Evolutionary conservation across 176 grass and related monocot species (phyloP).

Genomic region (Eleusine coracana): DNA sequence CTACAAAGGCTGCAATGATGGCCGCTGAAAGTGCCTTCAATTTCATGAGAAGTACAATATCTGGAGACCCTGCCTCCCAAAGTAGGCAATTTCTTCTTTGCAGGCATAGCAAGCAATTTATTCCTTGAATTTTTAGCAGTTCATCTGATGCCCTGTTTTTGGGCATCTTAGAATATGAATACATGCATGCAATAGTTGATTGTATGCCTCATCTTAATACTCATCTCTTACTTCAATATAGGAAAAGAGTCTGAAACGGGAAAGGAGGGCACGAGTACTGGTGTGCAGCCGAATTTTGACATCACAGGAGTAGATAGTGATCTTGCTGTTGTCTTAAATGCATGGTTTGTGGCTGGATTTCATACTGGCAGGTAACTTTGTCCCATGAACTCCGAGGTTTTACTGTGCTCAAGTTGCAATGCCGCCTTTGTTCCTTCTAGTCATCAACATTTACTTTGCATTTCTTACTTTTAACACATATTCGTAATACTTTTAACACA

Average conservation of each 20-base stretch:
- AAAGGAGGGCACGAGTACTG: slow-evolving; percentile 43
- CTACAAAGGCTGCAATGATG: slow-evolving; percentile 58
- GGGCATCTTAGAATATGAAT: not conserved
- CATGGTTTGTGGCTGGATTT: slow-evolving; percentile 92
- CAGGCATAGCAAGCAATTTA: not conserved
- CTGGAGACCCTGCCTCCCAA: slow-evolving; percentile 33
- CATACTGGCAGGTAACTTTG: slow-evolving; percentile 72
- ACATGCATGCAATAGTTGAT: slow-evolving; percentile 12
- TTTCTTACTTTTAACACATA: slow-evolving; percentile 1
- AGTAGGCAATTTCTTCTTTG: slow-evolving; percentile 38
- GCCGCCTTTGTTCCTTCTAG: not conserved
- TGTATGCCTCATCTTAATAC: not conserved
- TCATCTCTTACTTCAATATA: slow-evolving; percentile 14
- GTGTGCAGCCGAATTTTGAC: slow-evolving; percentile 39
- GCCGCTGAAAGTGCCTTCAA: slow-evolving; percentile 60
- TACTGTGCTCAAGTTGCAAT: not conserved
- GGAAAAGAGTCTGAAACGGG: slow-evolving; percentile 27
- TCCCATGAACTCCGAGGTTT: not conserved
- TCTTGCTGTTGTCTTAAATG: slow-evolving; percentile 70
- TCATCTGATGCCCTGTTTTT: not conserved
- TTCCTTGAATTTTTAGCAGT: not conserved
- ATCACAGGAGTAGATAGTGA: slow-evolving; percentile 45
- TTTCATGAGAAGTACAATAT: slow-evolving; percentile 53
- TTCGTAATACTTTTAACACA: no score
- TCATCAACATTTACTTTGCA: not conserved